These are phyloP conservation scores for Cytospora piceicola DNA, from an alignment of 2,329 filamentous ascomycete species.

Conservation along the genomic window DNA sequence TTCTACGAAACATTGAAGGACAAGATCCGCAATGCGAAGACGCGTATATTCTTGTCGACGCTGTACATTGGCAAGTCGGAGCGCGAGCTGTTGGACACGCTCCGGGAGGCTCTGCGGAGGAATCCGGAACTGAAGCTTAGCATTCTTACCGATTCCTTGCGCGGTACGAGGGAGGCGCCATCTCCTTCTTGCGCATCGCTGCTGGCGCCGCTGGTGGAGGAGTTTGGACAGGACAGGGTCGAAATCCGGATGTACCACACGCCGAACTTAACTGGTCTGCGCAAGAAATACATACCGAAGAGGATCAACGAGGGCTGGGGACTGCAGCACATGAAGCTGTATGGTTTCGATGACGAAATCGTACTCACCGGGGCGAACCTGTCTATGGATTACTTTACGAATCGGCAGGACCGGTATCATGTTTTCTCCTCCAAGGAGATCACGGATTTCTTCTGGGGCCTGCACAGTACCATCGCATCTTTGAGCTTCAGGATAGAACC, in stretches of 20 bases:
- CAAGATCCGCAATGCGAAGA: conserved; percentile 80
- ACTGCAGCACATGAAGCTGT: conserved; percentile 98
- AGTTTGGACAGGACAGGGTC: conserved; percentile 83
- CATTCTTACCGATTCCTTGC: conserved; percentile 87
- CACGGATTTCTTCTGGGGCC: conserved; percentile 77
- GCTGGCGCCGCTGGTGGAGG: conserved; percentile 77
- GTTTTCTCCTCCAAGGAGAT: conserved; percentile 80
- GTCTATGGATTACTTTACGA: conserved; percentile 93
- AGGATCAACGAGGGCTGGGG: conserved; percentile 99
- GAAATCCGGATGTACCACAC: conserved; percentile 98
- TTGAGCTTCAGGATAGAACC: conserved; percentile 83
- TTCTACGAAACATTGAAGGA: conserved; percentile 92
- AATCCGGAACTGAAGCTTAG: conserved; percentile 82
- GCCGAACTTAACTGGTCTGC: conserved; percentile 85
- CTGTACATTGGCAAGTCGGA: conserved; percentile 96
- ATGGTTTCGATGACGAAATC: conserved; percentile 92
- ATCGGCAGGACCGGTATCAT: conserved; percentile 93
- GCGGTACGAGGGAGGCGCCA: conserved; percentile 89
- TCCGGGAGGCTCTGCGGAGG: conserved; percentile 72
- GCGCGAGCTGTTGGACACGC: conserved; percentile 79
- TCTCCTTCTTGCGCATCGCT: conserved; percentile 85
- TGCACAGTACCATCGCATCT: conserved; percentile 77
- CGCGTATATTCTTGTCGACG: conserved; percentile 88
- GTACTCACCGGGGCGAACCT: conserved; percentile 94
- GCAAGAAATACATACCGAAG: conserved; percentile 82